These are phyloP conservation scores for Pestalotiopsis sp. DNA, from an alignment of 2,329 filamentous ascomycete genomes.

Conservation along the genomic window DNA sequence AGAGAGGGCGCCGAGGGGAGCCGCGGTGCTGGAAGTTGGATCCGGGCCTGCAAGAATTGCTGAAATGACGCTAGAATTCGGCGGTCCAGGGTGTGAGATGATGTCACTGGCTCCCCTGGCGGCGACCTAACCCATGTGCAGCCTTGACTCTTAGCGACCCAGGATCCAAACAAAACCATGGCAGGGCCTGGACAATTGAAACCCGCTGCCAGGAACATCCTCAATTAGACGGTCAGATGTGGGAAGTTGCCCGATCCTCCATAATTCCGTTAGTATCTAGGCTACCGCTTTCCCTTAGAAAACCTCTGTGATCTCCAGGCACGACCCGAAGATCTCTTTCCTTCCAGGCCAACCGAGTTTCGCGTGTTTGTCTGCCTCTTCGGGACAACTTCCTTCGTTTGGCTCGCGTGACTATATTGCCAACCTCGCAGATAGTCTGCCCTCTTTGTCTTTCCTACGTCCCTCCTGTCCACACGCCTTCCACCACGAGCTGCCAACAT, in stretches of 20 bases:
- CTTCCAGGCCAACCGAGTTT: not conserved
- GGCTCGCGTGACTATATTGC: slow-evolving; percentile 4
- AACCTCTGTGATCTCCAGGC: slow-evolving; percentile 7
- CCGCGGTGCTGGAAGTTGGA: slow-evolving; percentile 1
- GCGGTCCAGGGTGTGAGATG: not conserved
- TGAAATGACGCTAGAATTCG: slow-evolving; percentile 3
- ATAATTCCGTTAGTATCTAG: not conserved
- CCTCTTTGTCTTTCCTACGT: not conserved
- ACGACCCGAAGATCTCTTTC: not conserved
- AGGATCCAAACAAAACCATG: slow-evolving; percentile 10
- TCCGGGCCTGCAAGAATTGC: not conserved
- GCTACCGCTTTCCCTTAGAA: not conserved
- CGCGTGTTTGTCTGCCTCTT: not conserved
- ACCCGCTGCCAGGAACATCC: not conserved
- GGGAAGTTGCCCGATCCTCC: not conserved
- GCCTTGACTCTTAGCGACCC: not conserved
- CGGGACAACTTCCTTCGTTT: not conserved
- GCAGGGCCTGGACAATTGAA: slow-evolving; percentile 5
- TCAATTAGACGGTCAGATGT: not conserved
- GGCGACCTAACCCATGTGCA: slow-evolving; percentile 1
- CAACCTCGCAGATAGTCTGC: not conserved
- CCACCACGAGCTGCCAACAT: not conserved
- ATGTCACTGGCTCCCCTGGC: slow-evolving; percentile 2
- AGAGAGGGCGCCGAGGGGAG: not conserved
- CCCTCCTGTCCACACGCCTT: not conserved